Conservation (phyloP, 495 filamentous ascomycete genomes). For the Neurospora sp. region DNA sequence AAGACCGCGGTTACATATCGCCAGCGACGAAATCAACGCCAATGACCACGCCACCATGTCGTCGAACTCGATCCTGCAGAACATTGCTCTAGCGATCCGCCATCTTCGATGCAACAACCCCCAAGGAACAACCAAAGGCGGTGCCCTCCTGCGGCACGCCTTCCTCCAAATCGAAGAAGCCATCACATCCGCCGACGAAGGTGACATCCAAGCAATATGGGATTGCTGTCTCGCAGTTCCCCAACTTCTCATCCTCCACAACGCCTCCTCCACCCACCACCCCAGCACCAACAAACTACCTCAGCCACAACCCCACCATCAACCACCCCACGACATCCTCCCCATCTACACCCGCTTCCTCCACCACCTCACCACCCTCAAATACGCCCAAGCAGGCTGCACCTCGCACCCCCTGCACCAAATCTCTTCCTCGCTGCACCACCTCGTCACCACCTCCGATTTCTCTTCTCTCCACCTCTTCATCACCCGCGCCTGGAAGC, state of each 20-base stretch:
- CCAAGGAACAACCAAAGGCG: slow-evolving; percentile 2
- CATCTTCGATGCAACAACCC: slow-evolving; percentile 4
- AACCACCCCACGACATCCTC: slow-evolving; percentile 11
- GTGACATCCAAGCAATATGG: slow-evolving; percentile 23
- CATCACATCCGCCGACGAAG: not conserved
- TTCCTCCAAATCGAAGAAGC: slow-evolving; percentile 19
- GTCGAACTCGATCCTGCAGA: slow-evolving; percentile 15
- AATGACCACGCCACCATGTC: not conserved
- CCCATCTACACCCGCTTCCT: slow-evolving; percentile 16
- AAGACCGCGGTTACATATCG: not conserved
- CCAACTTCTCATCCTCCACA: slow-evolving; percentile 12
- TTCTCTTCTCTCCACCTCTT: not conserved
- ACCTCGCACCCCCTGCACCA: slow-evolving; percentile 11
- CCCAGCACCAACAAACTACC: not conserved
- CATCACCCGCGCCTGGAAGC: slow-evolving; percentile 12
- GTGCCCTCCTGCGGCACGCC: slow-evolving; percentile 11
- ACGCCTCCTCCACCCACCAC: not conserved
- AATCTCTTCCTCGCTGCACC: slow-evolving; percentile 2
- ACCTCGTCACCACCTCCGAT: not conserved
- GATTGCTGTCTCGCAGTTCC: slow-evolving; percentile 25
- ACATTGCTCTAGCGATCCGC: slow-evolving; percentile 11
- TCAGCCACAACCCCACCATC: not conserved
- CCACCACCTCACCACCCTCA: slow-evolving; percentile 10
- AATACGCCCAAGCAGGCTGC: not conserved
- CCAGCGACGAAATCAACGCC: not conserved